Evolutionary conservation across 208 protist species (phyloP), one percentile per base, ranked within the genome.

Genomic region (Naegleria gruberi): DNA sequence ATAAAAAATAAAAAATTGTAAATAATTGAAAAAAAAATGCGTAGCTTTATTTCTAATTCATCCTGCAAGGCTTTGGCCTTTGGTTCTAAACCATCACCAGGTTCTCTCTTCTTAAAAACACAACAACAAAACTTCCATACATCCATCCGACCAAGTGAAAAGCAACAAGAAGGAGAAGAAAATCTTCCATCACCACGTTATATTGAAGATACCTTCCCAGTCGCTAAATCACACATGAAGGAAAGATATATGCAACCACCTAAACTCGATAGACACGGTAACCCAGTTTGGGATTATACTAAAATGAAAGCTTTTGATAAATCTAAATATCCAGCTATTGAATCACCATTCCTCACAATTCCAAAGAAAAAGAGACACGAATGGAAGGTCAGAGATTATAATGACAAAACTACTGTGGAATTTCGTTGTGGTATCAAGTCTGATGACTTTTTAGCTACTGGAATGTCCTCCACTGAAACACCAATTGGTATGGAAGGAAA

Each of bases 231-330:
- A 30, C 51, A 65, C 30, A 30, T 65, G 51, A 65, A 65, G 30
- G 73, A 82, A 8, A 82, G 34, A 41, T 86, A 42, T 15, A 86
- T 47, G 43, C 42, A 86, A 46, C 82, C 82, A 86, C 34, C 34
- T 4, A 86, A 46, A 86, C 37, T 86, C 8, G 82, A 86, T 30
- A 86, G 43, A 44, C 37, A 86, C 5, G 82, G 42, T 8, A 86
- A 86, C 82, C 82, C 82, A 45, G 82, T 86, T 86, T 65, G 51
- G 51, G 51, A 65, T 23, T 86, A 86, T 30, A 42, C 82, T 15
- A 46, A 86, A 43, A 46, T 43, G 41, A 43, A 23, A 42, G 42
- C 37, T 30, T 86, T 42, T 46, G 42, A 86, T 34, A 86, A 86
- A 46, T 30, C 42, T 34, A 86, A 40, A 46, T 86, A 86, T 37